phyloP scores from a whole-genome alignment of 108 stramenopile species.

The Bacterosira constricta region DNA sequence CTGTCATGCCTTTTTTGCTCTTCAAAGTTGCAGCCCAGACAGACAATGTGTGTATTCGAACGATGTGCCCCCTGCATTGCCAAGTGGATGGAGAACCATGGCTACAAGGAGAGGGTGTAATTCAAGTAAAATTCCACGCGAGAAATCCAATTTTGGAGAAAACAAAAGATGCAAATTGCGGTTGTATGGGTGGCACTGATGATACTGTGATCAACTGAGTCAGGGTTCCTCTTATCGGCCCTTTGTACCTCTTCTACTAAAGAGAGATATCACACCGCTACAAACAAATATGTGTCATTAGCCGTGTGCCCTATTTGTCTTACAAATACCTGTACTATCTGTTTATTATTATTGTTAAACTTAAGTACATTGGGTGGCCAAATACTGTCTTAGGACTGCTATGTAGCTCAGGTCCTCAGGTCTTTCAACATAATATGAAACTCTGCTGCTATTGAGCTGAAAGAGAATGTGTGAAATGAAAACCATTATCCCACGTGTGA shows the following conservation, averaged over 20 bases:
- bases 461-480: no score
- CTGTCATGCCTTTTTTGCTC: slow-evolving; percentile 36
- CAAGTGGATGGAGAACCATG: slow-evolving; percentile 84
- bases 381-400: no score
- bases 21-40: slow-evolving; percentile 51
- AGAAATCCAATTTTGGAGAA: slow-evolving; percentile 47
- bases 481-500: no score
- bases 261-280: no score
- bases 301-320: no score
- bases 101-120: slow-evolving; percentile 57
- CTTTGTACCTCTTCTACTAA: neutral
- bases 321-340: no score
- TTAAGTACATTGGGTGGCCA: no score
- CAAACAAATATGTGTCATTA: no score
- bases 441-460: no score
- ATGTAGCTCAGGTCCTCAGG: no score
- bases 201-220: slow-evolving; percentile 3
- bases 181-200: slow-evolving; percentile 16
- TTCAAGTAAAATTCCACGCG: slow-evolving; percentile 43
- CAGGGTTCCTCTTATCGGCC: neutral
- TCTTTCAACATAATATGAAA: no score
- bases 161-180: slow-evolving; percentile 17
- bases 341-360: neutral
- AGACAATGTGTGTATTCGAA: slow-evolving; percentile 45
- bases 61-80: slow-evolving; percentile 52